Evolutionary conservation across 1,139 yeast species (phyloP), one percentile per base, ranked within the genome.

Genomic region (Arxiozyma heterogenica): DNA sequence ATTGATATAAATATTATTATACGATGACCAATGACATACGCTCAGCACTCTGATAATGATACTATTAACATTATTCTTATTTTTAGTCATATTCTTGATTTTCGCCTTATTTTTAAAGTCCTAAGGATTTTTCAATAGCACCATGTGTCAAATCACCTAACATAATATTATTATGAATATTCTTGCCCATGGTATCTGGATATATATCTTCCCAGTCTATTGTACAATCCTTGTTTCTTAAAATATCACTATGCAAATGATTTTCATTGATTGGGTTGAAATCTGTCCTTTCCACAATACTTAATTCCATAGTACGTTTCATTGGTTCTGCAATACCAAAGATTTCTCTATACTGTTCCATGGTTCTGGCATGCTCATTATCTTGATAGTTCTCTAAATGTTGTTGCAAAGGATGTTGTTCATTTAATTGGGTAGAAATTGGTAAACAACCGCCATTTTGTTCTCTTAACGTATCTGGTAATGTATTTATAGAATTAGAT

Each of bases 151-250:
- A 15, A 18, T 46, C 49, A 17, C 49, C 49, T 17, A 46, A 21
- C 49, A 46, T 46, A 18, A 46, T 41, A 27, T 46, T 46, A 18
- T 46, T 17, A 21, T 46, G 49, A 41, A 46, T 46, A 5, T 38
- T 18, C 18, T 45, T 45, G 20, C 23, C 22, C 30, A 38, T 46
- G 9, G 27, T 30, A 55, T 74, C 79, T 2, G 79, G 75, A 70
- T 90, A 93, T 22, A 93, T 77, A 66, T 94, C 98, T 66, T 93
- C 98, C 97, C 98, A 93, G 62, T 89, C 96, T 49, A 93, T 73
- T 17, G 80, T 71, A 23, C 83, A 71, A 58, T 93, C 98, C 62
- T 79, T 83, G 72, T 87, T 87, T 68, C 81, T 71, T 58, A 94
- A 76, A 53, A 93, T 86, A 65, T 91, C 97, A 56, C 75, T 78